Evolutionary conservation across 352 stramenopile genomes (phyloP).

Genomic region (Phytophthora boehmeriae): DNA sequence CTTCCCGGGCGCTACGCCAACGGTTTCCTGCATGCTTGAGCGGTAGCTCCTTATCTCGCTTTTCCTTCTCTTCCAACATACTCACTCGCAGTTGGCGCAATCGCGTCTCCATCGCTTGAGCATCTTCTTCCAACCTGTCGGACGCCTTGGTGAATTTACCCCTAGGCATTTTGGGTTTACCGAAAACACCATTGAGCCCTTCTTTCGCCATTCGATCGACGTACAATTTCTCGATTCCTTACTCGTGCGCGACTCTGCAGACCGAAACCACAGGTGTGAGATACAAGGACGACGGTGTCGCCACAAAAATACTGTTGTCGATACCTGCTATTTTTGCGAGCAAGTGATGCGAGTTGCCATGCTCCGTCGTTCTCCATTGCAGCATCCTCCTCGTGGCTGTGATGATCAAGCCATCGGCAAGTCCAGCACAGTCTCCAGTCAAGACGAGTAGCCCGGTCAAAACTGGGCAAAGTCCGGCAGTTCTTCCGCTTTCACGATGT

Average conservation of each 20-base stretch:
- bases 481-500: constrained; percentile 60
- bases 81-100: constrained; percentile 58
- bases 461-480: constrained; percentile 25
- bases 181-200: constrained; percentile 35
- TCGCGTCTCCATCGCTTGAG: constrained; percentile 70
- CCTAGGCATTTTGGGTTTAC: constrained; percentile 20
- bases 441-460: constrained; percentile 28
- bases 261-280: constrained; percentile 26
- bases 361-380: constrained; percentile 17
- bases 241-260: constrained; percentile 19
- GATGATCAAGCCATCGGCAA: constrained; percentile 23
- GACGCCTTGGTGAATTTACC: constrained; percentile 39
- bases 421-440: constrained; percentile 3
- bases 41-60: constrained; percentile 53
- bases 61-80: constrained; percentile 74
- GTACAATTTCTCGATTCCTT: constrained; percentile 6
- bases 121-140: constrained; percentile 75
- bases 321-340: constrained; percentile 27
- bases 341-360: constrained; percentile 6
- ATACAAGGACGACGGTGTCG: not conserved
- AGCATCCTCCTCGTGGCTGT: constrained; percentile 19
- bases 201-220: constrained; percentile 29
- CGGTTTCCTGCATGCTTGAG: constrained; percentile 69
- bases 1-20: constrained; percentile 79
- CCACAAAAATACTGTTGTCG: constrained; percentile 16